Base-by-base conservation (phyloP, 306 rosid species). In the Quercus ilex region DNA sequence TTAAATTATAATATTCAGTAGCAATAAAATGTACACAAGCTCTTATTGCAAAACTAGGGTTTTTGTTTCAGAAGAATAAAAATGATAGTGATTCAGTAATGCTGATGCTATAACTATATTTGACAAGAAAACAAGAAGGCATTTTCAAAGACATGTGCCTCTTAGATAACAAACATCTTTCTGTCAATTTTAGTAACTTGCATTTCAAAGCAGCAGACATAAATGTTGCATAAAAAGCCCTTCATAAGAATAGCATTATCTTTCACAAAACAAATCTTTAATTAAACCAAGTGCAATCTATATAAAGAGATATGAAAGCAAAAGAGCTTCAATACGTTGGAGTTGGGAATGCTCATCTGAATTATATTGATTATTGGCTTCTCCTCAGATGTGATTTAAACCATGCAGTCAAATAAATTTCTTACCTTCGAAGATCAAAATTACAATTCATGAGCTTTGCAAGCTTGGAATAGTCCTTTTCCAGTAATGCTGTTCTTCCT, bases 371-470 rank as follows among this genome's bases (percentile, higher is more conserved):
- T 8, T 56, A 28, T n/a, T 28, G 17, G 60, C 65, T 38, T 60
- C 12, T 41, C 46, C 35, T 67, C 72, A 49, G 26, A 11, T 3
- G 13, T 18, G 15, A 43, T 14, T 72, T 30, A 12, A 41, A 65
- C 5, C 0, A 69, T 59, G 5, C 49, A 63, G 19, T 63, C 5
- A 9, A 2, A 55, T 69, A 63, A 31, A 77, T 49, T 8, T 41
- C 74, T 81, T 77, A 93, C 98, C 99, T 91, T 86, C 99, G 82
- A 68, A 87, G 86, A 71, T 95, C 97, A 71, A 95, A 95, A 82
- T 95, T 95, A 38, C 72, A 89, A 79, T 95, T 91, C 88, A 92
- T 90, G 71, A 95, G 96, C 6, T 83, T 83, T 62, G 84, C 92
- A 63, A 93, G 87, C 86, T 88, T 86, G 55, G 92, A 31, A 65